Evolutionary conservation across 2,329 filamentous ascomycete genomes (phyloP).

Genomic region (Calonectria pseudoreteaudii): DNA sequence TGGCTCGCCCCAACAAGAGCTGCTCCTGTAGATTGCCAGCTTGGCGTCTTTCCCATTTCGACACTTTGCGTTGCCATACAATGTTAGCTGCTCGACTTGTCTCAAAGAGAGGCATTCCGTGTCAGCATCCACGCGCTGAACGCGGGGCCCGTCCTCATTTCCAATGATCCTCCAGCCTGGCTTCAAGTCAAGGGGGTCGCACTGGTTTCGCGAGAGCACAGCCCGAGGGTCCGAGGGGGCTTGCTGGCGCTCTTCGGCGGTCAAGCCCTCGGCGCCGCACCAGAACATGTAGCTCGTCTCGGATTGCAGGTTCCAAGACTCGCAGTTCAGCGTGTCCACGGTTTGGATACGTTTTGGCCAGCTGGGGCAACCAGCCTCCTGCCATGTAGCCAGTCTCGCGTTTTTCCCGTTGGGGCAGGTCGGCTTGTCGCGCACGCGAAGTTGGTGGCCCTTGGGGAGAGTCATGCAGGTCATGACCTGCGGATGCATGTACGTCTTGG

Average conservation of each 20-base stretch:
- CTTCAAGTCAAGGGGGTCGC: neutral
- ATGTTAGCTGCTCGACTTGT: neutral
- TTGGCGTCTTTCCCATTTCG: neutral
- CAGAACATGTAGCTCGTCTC: conserved; percentile 17
- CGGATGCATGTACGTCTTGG: conserved; percentile 10
- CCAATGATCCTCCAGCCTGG: conserved; percentile 2
- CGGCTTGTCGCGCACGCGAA: neutral
- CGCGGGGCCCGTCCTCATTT: neutral
- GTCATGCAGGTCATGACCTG: conserved; percentile 4
- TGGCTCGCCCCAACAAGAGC: neutral
- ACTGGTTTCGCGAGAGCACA: neutral
- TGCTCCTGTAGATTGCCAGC: neutral
- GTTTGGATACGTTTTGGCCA: conserved; percentile 8
- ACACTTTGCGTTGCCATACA: conserved; percentile 8
- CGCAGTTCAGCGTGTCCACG: conserved; percentile 10
- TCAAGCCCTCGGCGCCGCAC: neutral
- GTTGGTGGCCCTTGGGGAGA: neutral
- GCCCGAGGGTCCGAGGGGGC: neutral
- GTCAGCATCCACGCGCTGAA: neutral
- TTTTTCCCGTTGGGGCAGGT: neutral
- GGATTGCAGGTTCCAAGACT: neutral
- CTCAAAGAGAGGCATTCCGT: neutral
- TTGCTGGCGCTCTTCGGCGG: neutral
- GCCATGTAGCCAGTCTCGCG: neutral
- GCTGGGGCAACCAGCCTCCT: neutral